phyloP scores from a whole-genome alignment of 805 yeast species.

The Schwanniomyces sp. region DNA sequence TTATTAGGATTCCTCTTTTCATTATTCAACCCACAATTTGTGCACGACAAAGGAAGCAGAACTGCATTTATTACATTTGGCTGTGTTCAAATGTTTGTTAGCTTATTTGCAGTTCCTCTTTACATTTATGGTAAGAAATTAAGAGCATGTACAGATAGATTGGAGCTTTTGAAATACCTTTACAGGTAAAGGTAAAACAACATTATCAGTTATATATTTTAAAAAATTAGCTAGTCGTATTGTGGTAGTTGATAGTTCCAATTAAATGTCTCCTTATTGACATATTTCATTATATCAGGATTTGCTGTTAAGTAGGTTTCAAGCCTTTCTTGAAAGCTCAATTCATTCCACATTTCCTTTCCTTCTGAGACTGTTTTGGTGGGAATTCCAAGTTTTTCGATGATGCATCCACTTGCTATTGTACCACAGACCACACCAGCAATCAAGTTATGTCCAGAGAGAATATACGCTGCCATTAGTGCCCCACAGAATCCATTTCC shows the following conservation, averaged over 20 bases:
- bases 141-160: constrained; percentile 52
- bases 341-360: constrained; percentile 62
- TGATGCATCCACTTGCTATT: constrained; percentile 76
- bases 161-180: constrained; percentile 40
- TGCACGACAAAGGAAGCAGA: constrained; percentile 40
- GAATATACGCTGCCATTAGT: constrained; percentile 52
- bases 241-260: constrained; percentile 5
- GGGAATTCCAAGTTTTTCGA: constrained; percentile 82
- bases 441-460: constrained; percentile 47
- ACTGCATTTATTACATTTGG: constrained; percentile 55
- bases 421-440: constrained; percentile 67
- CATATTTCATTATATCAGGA: neutral
- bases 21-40: constrained; percentile 51
- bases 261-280: constrained; percentile 1
- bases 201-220: neutral
- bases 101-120: constrained; percentile 49
- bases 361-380: constrained; percentile 16
- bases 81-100: constrained; percentile 46
- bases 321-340: constrained; percentile 44
- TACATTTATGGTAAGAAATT: constrained; percentile 54
- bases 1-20: constrained; percentile 56
- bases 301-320: constrained; percentile 32
- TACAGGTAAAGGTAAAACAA: constrained; percentile 16
- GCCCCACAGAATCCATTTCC: constrained; percentile 48
- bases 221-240: neutral